These are phyloP conservation scores for Myxozyma udenii DNA, from an alignment of 805 yeast genomes.

Conservation along the genomic window DNA sequence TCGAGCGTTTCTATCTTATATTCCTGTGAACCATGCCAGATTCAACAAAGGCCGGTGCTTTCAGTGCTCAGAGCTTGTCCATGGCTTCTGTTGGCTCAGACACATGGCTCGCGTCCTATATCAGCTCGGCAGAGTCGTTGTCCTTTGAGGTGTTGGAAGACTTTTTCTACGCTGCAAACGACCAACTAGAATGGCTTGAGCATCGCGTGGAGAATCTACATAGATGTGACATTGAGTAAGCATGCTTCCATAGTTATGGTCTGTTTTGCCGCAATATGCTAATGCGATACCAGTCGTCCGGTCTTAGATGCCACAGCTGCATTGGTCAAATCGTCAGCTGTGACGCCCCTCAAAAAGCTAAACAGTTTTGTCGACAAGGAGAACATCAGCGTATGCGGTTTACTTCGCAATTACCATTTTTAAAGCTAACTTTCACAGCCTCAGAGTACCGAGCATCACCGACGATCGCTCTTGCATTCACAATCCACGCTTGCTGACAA, in stretches of 20 bases:
- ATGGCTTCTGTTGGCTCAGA: slow-evolving; percentile 10
- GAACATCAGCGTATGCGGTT: not conserved
- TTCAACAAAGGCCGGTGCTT: no score
- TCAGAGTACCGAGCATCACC: no score
- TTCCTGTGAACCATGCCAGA: no score
- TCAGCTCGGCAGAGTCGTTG: slow-evolving; percentile 10
- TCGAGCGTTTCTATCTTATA: not conserved
- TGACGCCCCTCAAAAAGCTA: not conserved
- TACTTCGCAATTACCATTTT: no score
- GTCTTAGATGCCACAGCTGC: no score
- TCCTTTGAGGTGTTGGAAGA: slow-evolving; percentile 10
- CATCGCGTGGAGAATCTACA: slow-evolving; percentile 17
- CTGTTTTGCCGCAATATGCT: no score
- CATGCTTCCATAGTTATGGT: no score
- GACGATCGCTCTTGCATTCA: no score
- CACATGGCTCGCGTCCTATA: slow-evolving; percentile 22
- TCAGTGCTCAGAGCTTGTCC: no score
- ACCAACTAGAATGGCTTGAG: slow-evolving; percentile 29
- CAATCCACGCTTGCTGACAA: no score
- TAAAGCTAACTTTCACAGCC: no score
- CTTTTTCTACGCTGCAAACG: slow-evolving; percentile 27
- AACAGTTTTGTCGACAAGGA: not conserved
- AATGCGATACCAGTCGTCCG: no score
- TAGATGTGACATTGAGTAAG: not conserved
- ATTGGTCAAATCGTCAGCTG: not conserved